Base-by-base conservation (phyloP, 129 eudicot species). In the Lactuca sativa region DNA sequence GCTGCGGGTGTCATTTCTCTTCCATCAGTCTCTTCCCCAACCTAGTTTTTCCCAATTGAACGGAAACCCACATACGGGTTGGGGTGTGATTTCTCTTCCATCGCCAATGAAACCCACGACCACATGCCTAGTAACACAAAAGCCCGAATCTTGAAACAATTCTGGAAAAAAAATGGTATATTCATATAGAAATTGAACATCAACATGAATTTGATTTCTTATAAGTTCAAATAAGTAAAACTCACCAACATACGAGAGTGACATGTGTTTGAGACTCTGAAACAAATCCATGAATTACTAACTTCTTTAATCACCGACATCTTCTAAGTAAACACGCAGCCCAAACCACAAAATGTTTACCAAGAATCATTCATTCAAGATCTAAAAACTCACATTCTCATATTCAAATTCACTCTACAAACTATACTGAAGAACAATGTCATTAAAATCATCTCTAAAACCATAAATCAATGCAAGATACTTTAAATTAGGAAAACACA, bases 331-430 rank as follows among this genome's bases (percentile, higher is more conserved):
- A 54, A 33, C 82, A 78, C 1, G 85, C 77, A 7, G 86, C 85
- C 91, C 95, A 90, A 43, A 78, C 74, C 7, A 82, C 40, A 73
- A 90, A 86, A 9, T 81, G 82, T 64, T 90, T 86, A 77, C 66
- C 85, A 56, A 90, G 79, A 14, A 80, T 80, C 1, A 87, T 86
- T 89, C 91, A 90, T 62, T 91, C 97, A 55, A 90, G 83, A 69
- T 90, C 96, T 83, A 90, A 71, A 12, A 78, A 33, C 62, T 82
- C 74, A 90, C 88, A 78, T 86, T 84, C 12, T 86, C 82, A 36
- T 86, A 36, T 51, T 18, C 72, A 55, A 73, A 78, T 9, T 80
- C 76, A 0, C 89, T 89, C 48, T 80, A 83, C 54, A 86, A 72
- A 57, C 90, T 76, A 64, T 84, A 82, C 59, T 84, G 95, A 64